Evolutionary conservation across 345 rosid species (phyloP).

Genomic region (Trapa incisa): DNA sequence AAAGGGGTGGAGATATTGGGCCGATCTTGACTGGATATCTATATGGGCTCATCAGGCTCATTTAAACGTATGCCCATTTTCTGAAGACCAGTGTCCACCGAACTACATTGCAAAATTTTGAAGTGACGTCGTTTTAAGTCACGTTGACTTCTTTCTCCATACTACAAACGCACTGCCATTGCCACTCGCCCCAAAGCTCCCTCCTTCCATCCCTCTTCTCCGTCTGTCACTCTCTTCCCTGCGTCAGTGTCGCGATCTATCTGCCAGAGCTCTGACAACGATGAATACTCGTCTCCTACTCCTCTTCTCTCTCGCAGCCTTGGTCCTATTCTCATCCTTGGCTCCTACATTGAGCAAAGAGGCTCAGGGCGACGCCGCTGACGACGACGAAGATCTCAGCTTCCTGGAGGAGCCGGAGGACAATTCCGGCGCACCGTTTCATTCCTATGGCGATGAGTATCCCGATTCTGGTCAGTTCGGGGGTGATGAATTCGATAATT

Average conservation of each 20-base stretch:
- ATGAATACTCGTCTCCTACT: conserved; percentile 40
- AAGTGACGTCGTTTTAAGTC: background rate
- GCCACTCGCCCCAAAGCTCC: background rate
- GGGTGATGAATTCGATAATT: conserved; percentile 35
- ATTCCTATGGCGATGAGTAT: conserved; percentile 5
- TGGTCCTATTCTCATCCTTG: conserved; percentile 10
- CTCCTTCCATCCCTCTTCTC: background rate
- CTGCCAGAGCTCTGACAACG: background rate
- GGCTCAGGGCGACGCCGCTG: conserved; percentile 7
- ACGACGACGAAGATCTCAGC: conserved; percentile 19
- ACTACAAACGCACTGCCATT: background rate
- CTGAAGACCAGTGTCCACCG: too few species aligned
- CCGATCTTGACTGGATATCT: too few species aligned
- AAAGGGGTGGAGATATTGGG: too few species aligned
- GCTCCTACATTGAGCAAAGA: conserved; percentile 5
- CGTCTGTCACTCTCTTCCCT: background rate
- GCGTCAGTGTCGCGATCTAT: background rate
- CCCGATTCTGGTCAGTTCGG: conserved; percentile 19
- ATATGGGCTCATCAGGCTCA: too few species aligned
- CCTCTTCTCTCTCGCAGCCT: conserved; percentile 14
- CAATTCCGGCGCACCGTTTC: background rate
- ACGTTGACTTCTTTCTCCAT: conserved; percentile 2
- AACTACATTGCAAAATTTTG: background rate
- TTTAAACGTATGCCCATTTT: too few species aligned
- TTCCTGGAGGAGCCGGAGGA: conserved; percentile 17